phyloP scores from a whole-genome alignment of 2,329 filamentous ascomycete genomes.

The Emericellopsis atlantica region DNA sequence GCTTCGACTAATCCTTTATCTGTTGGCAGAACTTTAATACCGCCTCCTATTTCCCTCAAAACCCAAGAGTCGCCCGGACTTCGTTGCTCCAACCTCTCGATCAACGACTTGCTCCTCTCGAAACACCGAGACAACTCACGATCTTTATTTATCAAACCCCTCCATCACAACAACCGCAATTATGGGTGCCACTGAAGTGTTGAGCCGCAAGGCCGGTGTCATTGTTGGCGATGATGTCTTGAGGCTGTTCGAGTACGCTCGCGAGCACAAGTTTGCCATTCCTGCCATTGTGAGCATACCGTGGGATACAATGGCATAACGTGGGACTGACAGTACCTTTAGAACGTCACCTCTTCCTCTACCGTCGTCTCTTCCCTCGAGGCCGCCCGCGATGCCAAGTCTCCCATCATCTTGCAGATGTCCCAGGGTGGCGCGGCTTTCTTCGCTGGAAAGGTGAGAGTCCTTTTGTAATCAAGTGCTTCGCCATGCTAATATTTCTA shows the following conservation, averaged over 20 bases:
- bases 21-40: not conserved
- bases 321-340: not conserved
- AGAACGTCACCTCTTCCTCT: conserved; percentile 87
- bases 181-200: conserved; percentile 26
- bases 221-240: conserved; percentile 42
- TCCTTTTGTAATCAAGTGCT: not conserved
- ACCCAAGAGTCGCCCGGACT: not conserved
- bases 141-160: conserved; percentile 3
- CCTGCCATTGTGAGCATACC: conserved; percentile 49
- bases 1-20: not conserved
- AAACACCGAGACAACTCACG: conserved; percentile 2
- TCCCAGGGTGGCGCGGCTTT: conserved; percentile 89
- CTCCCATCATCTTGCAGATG: conserved; percentile 85
- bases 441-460: conserved; percentile 70
- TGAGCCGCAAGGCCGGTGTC: conserved; percentile 40
- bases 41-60: not conserved
- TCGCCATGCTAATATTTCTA: conserved; percentile 6
- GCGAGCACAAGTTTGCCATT: conserved; percentile 79
- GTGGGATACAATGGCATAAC: not conserved
- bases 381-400: conserved; percentile 83
- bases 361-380: conserved; percentile 70
- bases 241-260: conserved; percentile 76
- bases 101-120: conserved; percentile 1
- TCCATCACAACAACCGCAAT: conserved; percentile 12
- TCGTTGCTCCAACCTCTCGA: not conserved